Percentiles rank a stretch among this genome's conserved stretches.
These are phyloP conservation scores for Tetrapisispora taiwanensis DNA, from an alignment of 805 yeast species.

Conservation along the genomic window DNA sequence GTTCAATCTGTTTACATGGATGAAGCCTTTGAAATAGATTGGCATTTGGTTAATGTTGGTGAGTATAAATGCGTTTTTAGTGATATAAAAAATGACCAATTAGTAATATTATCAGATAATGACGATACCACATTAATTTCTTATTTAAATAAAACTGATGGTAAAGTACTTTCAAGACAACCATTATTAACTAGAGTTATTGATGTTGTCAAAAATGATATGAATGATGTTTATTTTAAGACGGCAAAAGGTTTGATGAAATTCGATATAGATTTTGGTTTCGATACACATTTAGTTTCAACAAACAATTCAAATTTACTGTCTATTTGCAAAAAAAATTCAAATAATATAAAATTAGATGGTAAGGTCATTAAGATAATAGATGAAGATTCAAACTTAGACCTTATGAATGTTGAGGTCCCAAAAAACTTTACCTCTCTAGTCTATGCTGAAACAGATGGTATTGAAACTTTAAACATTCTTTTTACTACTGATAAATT, in stretches of 20 bases:
- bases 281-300: background rate
- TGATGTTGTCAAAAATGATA: slow-evolving; percentile 11
- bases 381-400: slow-evolving; percentile 12
- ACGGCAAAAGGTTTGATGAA: slow-evolving; percentile 6
- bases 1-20: slow-evolving; percentile 34
- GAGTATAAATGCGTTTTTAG: slow-evolving; percentile 22
- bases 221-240: slow-evolving; percentile 8
- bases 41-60: slow-evolving; percentile 43
- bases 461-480: slow-evolving; percentile 8
- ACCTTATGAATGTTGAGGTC: slow-evolving; percentile 10
- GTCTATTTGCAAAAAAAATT: slow-evolving; percentile 14
- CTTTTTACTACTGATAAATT: slow-evolving; percentile 9
- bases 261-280: slow-evolving; percentile 4
- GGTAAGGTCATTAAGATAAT: slow-evolving; percentile 10
- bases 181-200: slow-evolving; percentile 13
- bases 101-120: slow-evolving; percentile 22
- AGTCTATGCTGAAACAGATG: slow-evolving; percentile 13
- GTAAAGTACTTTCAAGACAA: slow-evolving; percentile 28
- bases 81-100: slow-evolving; percentile 7
- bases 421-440: slow-evolving; percentile 11
- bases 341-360: slow-evolving; percentile 4
- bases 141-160: slow-evolving; percentile 29
- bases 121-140: slow-evolving; percentile 22
- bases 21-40: slow-evolving; percentile 46
- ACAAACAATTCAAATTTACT: slow-evolving; percentile 3